Evolutionary conservation across 345 rosid species (phyloP), one percentile per base, ranked within the genome.

Genomic region (Turritis glabra): DNA sequence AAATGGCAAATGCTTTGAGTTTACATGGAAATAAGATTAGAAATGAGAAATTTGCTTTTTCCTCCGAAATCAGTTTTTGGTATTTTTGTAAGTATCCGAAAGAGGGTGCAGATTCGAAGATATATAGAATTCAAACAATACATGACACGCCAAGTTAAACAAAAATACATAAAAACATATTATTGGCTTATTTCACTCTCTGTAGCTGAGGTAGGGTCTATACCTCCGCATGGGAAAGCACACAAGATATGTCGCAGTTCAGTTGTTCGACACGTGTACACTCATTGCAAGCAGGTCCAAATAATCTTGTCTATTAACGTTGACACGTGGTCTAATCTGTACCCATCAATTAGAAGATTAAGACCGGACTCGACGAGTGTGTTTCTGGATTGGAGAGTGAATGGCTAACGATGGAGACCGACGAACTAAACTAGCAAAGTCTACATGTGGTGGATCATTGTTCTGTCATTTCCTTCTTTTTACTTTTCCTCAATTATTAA

Each of bases 171-270:
- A 22, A 40, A 40, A 40, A 40, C 32, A 30, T 12, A 21, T n/a
- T 21, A 10, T 50, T 62, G 76, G 69, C 57, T 54, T 64, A 22
- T 40, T 11, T 41, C 32, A 35, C 10, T 61, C 22, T 26, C 53
- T 15, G 44, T 53, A 73, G 58, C 64, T 30, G 64, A 47, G 50
- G 67, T 74, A 19, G 72, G 72, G 64, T 2, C 63, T 15, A 33
- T 30, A 74, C 46, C 64, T 19, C 67, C 78, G 78, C 67, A 68
- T 67, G 73, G 72, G 67, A 19, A 66, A 66, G 53, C 67, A 57
- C 29, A 74, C 37, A 57, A 48, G 78, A 74, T 67, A 27, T 74
- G 78, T 74, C 73, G 60, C 60, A 57, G 2, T 37, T 57, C 41
- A 64, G 1, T 8, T 55, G 29, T 8, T 3, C 78, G 60, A 67